A percentile compares a stretch with the other conserved stretches of the same genome.
Evolutionary conservation across 2,329 filamentous ascomycete species (phyloP).

Genomic region (Sclerotinia trifoliorum): DNA sequence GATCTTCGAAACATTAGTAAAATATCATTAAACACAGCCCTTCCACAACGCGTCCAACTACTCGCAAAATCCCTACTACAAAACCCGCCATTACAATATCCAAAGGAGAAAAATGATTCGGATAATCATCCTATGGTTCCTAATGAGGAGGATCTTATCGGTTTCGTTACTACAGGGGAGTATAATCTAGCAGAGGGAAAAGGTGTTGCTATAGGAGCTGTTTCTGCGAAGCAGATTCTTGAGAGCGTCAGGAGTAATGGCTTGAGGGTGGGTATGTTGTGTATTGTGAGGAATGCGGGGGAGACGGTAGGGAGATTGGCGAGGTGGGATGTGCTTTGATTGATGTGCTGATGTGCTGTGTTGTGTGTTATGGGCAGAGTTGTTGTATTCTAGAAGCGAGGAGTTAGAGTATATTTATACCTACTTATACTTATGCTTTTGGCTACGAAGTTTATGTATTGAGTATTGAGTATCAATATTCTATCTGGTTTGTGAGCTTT

Average conservation of each 20-base stretch:
- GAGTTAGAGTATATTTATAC: too few species aligned
- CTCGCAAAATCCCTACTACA: constrained; percentile 51
- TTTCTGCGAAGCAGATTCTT: constrained; percentile 60
- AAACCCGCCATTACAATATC: constrained; percentile 44
- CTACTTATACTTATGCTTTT: background rate
- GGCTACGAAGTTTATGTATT: background rate
- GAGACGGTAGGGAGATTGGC: constrained; percentile 76
- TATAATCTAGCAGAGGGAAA: constrained; percentile 76
- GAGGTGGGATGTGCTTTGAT: constrained; percentile 60
- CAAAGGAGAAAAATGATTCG: constrained; percentile 35
- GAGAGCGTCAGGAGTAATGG: constrained; percentile 40
- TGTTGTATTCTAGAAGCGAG: too few species aligned
- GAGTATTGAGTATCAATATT: background rate
- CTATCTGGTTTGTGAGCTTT: too few species aligned
- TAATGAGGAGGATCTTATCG: constrained; percentile 71
- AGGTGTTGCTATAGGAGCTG: constrained; percentile 71
- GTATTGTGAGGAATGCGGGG: constrained; percentile 80
- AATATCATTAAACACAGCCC: constrained; percentile 37
- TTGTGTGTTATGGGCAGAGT: background rate
- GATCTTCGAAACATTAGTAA: constrained; percentile 23
- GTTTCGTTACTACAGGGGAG: constrained; percentile 85
- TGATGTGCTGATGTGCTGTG: too few species aligned
- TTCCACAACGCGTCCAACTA: constrained; percentile 42
- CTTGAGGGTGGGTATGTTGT: constrained; percentile 54
- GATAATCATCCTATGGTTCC: constrained; percentile 67